Percentiles rank a stretch among this genome's conserved stretches.
phyloP scores from a whole-genome alignment of 148 eudicot genomes.

The Euryodendron excelsum region DNA sequence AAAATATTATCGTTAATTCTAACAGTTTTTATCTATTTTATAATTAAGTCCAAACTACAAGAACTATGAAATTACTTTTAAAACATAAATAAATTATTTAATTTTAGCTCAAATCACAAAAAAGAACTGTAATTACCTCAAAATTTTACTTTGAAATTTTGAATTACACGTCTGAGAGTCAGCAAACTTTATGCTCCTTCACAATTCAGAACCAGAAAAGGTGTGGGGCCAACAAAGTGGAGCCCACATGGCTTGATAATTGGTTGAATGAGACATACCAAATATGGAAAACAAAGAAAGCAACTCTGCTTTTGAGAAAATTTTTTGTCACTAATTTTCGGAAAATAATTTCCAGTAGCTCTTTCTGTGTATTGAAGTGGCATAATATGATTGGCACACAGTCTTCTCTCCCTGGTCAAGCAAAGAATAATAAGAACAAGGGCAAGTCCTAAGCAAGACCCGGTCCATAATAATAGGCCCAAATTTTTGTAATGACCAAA shows the following conservation, averaged over 20 bases:
- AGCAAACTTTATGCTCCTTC: too few relatives aligned
- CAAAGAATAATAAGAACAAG: too few relatives aligned
- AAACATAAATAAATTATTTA: too few relatives aligned
- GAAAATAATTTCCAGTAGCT: background rate
- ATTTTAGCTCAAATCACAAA: too few relatives aligned
- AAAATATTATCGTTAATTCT: too few relatives aligned
- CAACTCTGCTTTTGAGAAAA: background rate
- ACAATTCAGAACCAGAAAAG: background rate
- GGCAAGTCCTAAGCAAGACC: background rate
- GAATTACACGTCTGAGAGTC: too few relatives aligned
- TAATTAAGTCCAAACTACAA: too few relatives aligned
- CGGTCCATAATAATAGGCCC: conserved; percentile 3
- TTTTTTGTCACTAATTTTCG: background rate
- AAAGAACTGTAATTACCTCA: too few relatives aligned
- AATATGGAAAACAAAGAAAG: background rate
- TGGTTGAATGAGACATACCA: background rate
- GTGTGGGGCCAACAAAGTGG: background rate
- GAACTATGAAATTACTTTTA: too few relatives aligned
- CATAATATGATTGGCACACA: background rate
- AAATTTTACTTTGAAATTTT: too few relatives aligned
- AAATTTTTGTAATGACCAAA: background rate
- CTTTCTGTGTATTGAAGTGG: background rate
- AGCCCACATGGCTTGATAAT: background rate
- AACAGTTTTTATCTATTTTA: too few relatives aligned
- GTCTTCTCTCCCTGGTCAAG: background rate